Percentiles rank a stretch among this genome's conserved stretches.
phyloP scores from a whole-genome alignment of 192 early-diverging fungal species.

The Linnemannia exigua region DNA sequence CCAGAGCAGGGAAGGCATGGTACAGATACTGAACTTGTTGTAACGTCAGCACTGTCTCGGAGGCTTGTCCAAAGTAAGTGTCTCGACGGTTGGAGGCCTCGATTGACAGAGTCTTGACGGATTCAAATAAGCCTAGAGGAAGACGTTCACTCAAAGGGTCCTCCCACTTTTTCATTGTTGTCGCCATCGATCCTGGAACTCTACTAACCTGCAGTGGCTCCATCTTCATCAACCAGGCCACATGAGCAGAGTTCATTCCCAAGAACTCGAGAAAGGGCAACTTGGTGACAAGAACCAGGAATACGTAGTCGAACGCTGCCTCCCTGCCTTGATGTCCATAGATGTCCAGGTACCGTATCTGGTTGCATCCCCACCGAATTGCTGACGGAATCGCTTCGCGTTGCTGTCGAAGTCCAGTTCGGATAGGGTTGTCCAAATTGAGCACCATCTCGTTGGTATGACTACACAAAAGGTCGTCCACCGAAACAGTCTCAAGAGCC shows the following conservation, averaged over 20 bases:
- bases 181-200: not conserved
- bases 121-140: constrained; percentile 11
- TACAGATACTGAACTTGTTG: constrained; percentile 17
- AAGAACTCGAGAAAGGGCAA: constrained; percentile 22
- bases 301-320: constrained; percentile 15
- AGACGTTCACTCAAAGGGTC: not conserved
- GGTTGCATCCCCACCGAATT: constrained; percentile 25
- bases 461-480: not conserved
- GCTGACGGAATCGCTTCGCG: not conserved
- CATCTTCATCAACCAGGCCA: constrained; percentile 24
- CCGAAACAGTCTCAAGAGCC: constrained; percentile 9
- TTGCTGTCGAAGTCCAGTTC: not conserved
- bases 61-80: not conserved
- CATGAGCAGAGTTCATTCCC: constrained; percentile 7
- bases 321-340: constrained; percentile 1
- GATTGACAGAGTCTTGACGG: constrained; percentile 25
- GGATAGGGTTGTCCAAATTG: not conserved
- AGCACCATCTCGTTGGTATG: not conserved
- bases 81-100: not conserved
- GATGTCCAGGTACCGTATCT: constrained; percentile 27
- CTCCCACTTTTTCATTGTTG: not conserved
- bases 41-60: not conserved
- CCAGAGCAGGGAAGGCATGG: constrained; percentile 19
- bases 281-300: constrained; percentile 22
- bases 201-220: constrained; percentile 12